These are phyloP conservation scores for Juglanconis oblonga DNA, from an alignment of 2,329 filamentous ascomycete genomes.

Conservation along the genomic window DNA sequence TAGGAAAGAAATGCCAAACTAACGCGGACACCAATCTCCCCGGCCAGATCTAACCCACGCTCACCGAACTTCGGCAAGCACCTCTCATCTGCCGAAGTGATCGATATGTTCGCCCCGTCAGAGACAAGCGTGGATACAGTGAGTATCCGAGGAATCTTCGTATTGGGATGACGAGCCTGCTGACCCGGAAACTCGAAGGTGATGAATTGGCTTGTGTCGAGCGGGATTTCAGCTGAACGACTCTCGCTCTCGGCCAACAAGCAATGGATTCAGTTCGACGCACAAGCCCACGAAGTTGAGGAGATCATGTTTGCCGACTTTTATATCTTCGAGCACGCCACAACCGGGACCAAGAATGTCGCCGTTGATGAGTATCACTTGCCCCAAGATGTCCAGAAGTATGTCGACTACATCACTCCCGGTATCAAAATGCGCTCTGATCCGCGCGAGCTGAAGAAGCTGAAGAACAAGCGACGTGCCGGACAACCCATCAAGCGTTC, in stretches of 20 bases:
- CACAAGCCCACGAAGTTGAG: constrained; percentile 35
- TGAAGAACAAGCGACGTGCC: constrained; percentile 4
- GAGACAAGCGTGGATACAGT: constrained; percentile 32
- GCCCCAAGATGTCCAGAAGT: constrained; percentile 39
- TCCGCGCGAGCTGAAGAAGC: constrained; percentile 9
- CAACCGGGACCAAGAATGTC: constrained; percentile 33
- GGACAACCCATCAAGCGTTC: constrained; percentile 2
- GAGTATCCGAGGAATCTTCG: constrained; percentile 21
- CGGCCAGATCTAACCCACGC: constrained; percentile 32
- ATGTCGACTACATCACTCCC: constrained; percentile 53
- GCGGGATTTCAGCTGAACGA: constrained; percentile 20
- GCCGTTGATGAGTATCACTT: constrained; percentile 45
- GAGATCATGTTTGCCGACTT: constrained; percentile 37
- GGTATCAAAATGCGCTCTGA: constrained; percentile 41
- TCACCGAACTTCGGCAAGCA: constrained; percentile 39
- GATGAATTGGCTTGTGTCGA: constrained; percentile 31
- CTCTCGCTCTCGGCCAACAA: constrained; percentile 24
- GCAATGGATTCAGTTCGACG: constrained; percentile 43
- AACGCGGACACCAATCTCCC: background rate
- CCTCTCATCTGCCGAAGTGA: constrained; percentile 33
- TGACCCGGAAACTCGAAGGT: constrained; percentile 27
- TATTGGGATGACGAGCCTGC: constrained; percentile 4
- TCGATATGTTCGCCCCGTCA: constrained; percentile 36
- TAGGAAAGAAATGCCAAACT: background rate
- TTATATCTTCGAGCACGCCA: constrained; percentile 37